Conservation (phyloP, 2,329 filamentous ascomycete species). For the Penicillium verrucosum region DNA sequence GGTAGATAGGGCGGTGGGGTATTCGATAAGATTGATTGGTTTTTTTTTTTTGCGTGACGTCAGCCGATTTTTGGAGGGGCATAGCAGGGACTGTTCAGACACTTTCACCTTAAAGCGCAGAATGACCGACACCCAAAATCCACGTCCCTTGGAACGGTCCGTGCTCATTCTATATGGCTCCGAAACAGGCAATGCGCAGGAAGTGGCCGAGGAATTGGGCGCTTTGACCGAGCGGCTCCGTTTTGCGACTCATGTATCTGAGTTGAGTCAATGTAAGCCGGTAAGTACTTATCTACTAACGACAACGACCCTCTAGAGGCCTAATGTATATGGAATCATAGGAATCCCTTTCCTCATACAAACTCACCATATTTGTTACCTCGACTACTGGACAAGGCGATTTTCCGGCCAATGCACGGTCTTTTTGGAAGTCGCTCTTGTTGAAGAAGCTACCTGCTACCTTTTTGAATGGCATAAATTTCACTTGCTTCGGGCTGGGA, state of each 20-base stretch:
- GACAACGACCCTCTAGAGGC: background rate
- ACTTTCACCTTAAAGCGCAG: slow-evolving; percentile 11
- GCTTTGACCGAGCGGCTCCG: slow-evolving; percentile 70
- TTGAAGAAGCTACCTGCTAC: slow-evolving; percentile 71
- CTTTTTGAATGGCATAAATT: slow-evolving; percentile 66
- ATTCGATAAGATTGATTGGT: background rate
- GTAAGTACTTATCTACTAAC: slow-evolving; percentile 50
- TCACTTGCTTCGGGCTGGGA: slow-evolving; percentile 85
- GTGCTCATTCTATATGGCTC: slow-evolving; percentile 84
- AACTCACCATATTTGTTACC: slow-evolving; percentile 64
- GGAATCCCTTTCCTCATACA: slow-evolving; percentile 37
- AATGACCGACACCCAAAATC: slow-evolving; percentile 25
- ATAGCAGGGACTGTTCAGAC: background rate
- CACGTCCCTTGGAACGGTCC: slow-evolving; percentile 34
- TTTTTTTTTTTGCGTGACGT: slow-evolving; percentile 25
- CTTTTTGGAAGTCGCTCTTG: slow-evolving; percentile 81
- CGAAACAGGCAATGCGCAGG: slow-evolving; percentile 91
- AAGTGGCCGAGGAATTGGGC: slow-evolving; percentile 82
- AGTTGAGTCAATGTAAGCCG: slow-evolving; percentile 72
- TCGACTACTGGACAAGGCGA: slow-evolving; percentile 96
- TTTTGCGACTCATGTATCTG: slow-evolving; percentile 71
- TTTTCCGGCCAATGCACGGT: slow-evolving; percentile 75
- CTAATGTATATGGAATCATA: slow-evolving; percentile 10
- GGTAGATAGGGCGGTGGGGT: background rate
- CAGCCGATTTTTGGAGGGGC: slow-evolving; percentile 24